These are phyloP conservation scores for Bimuria novae-zelandiae DNA, from an alignment of 2,329 filamentous ascomycete genomes.

Conservation along the genomic window DNA sequence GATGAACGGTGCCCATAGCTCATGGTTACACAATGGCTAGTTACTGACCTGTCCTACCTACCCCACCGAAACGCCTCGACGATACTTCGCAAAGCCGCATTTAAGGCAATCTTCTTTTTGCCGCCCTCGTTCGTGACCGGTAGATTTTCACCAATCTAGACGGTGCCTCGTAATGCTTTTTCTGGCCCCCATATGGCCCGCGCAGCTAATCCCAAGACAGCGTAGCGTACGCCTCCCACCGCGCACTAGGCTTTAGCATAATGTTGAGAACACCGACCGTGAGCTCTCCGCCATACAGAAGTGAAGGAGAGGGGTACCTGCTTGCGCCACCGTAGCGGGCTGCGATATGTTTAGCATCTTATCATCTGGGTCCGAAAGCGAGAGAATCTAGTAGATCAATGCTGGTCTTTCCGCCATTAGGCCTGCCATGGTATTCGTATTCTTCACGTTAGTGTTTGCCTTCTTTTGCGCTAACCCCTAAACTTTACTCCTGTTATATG, in stretches of 20 bases:
- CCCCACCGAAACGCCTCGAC: background rate
- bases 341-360: slow-evolving; percentile 1
- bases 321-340: background rate
- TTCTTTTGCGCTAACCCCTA: too few species aligned
- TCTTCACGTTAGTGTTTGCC: background rate
- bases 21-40: too few species aligned
- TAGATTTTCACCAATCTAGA: background rate
- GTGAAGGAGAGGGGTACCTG: background rate
- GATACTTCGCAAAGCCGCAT: background rate
- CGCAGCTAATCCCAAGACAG: background rate
- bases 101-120: background rate
- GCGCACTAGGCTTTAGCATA: too few species aligned
- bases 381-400: background rate
- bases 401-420: background rate
- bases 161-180: too few species aligned
- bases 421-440: background rate
- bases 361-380: background rate
- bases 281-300: background rate
- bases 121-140: background rate
- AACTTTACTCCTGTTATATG: too few species aligned
- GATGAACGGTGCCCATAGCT: background rate
- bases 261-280: background rate
- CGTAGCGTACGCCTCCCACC: background rate
- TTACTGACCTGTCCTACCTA: background rate
- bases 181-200: slow-evolving; percentile 3